Evolutionary conservation across 192 early-diverging fungal genomes (phyloP), one percentile per base, ranked within the genome.

Genomic region (Umbelopsis ramanniana): DNA sequence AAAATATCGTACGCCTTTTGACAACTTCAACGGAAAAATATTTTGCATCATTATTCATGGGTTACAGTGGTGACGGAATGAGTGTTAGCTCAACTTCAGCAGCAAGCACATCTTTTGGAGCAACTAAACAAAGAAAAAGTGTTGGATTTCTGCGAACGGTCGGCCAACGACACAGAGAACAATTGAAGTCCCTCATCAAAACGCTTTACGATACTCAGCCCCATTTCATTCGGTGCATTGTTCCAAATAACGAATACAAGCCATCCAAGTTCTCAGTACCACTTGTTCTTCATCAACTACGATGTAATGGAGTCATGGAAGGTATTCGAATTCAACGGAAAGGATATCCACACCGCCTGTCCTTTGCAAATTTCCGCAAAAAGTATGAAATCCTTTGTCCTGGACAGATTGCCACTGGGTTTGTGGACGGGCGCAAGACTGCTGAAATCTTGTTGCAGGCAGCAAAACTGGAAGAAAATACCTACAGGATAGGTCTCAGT

Each of bases 151-250:
- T 98, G 83, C 84, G 96, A 46, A 99, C 97, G 2, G 96, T 99
- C 8, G 92, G 88, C 3, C 96, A 95, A 79, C 83, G 93, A 15
- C 96, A 98, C 79, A 99, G 98, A 78, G 95, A 99, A 75, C 94
- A 96, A 74, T 86, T 99, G 63, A 84, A 85, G 29, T 80, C 90
- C 17, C 85, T 99, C 24, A 95, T 99, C 94, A 87, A 88, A n/a
- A 91, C 92, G 75, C 85, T 99, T 9, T 89, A 97, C 78, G 87
- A 90, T 37, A 99, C 96, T 0, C 86, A 94, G 50, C 97, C 97
- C 21, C 97, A 98, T 81, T 99, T 98, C 86, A 96, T 99, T 47
- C 94, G 97, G 23, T 99, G 97, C 85, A 98, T 99, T 74, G 77
- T 98, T 46, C 97, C 97, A 12, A 99, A 99, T 74, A 80, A 91